Conservation (phyloP, 768 basidiomycete genomes). For the Pisolithus microcarpus region DNA sequence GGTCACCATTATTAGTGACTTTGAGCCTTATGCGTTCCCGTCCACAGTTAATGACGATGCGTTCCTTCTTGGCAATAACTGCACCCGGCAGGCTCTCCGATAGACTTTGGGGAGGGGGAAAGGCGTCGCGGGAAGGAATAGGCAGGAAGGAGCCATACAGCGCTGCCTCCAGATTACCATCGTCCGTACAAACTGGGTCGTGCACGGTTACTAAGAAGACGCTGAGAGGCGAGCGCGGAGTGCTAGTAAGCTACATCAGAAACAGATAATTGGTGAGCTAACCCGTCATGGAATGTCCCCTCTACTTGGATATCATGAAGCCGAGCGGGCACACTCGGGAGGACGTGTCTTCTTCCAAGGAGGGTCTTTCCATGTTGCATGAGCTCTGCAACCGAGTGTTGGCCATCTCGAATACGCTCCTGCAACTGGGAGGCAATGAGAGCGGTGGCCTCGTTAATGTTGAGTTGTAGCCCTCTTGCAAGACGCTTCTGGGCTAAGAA, state of each 20-base stretch:
- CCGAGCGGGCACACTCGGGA: slow-evolving; percentile 67
- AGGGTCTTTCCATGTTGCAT: slow-evolving; percentile 90
- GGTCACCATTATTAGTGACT: slow-evolving; percentile 87
- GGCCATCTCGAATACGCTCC: slow-evolving; percentile 89
- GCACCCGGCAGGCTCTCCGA: slow-evolving; percentile 67
- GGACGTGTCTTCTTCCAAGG: slow-evolving; percentile 83
- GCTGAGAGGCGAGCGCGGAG: neutral
- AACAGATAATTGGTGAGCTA: slow-evolving; percentile 12
- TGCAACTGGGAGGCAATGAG: slow-evolving; percentile 91
- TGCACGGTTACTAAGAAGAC: slow-evolving; percentile 98
- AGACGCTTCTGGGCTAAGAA: slow-evolving; percentile 90
- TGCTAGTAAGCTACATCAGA: neutral
- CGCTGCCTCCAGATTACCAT: slow-evolving; percentile 72
- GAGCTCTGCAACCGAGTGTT: slow-evolving; percentile 77
- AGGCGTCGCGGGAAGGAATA: slow-evolving; percentile 55
- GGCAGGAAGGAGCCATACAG: slow-evolving; percentile 95
- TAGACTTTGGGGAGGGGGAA: slow-evolving; percentile 47
- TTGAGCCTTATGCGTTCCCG: slow-evolving; percentile 59
- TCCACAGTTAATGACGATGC: slow-evolving; percentile 71
- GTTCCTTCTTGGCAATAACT: slow-evolving; percentile 55
- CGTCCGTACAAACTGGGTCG: slow-evolving; percentile 83
- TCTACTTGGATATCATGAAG: slow-evolving; percentile 91
- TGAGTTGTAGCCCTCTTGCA: slow-evolving; percentile 85
- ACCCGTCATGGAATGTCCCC: slow-evolving; percentile 88
- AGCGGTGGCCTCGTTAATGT: slow-evolving; percentile 81